These are phyloP conservation scores for Sporisorium reilianum DNA, from an alignment of 1,284 basidiomycete species.

Conservation along the genomic window DNA sequence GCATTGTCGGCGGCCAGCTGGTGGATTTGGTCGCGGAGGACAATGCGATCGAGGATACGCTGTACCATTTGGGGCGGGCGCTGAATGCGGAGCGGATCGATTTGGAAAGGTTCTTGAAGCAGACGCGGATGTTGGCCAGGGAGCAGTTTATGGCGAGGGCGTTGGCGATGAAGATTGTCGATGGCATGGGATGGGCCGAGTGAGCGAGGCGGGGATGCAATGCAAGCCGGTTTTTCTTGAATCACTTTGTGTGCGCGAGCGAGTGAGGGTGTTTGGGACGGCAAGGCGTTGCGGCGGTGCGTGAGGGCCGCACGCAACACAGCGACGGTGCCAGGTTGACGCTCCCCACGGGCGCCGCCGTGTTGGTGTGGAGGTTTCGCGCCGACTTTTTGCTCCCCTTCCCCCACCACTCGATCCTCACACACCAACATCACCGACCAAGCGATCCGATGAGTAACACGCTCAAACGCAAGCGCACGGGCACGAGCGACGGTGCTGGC, in stretches of 20 bases:
- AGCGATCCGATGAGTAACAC: slow-evolving; percentile 9
- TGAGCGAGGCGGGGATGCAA: not conserved
- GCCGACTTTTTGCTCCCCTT: not conserved
- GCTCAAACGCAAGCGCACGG: slow-evolving; percentile 25
- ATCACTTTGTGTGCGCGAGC: too few relatives aligned
- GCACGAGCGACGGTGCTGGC: not conserved
- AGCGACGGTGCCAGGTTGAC: too few relatives aligned
- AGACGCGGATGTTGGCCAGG: slow-evolving; percentile 62
- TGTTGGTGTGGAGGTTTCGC: slow-evolving; percentile 36
- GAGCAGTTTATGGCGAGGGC: slow-evolving; percentile 68
- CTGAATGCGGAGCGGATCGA: slow-evolving; percentile 79
- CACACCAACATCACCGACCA: not conserved
- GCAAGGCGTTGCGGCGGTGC: too few relatives aligned
- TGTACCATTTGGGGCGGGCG: slow-evolving; percentile 94
- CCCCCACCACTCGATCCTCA: not conserved
- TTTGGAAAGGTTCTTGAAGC: slow-evolving; percentile 65
- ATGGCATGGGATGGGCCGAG: slow-evolving; percentile 57
- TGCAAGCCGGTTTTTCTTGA: too few relatives aligned
- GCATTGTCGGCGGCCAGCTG: slow-evolving; percentile 71
- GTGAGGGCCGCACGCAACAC: too few relatives aligned
- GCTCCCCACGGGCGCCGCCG: not conserved
- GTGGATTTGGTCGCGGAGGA: slow-evolving; percentile 97
- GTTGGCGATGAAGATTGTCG: slow-evolving; percentile 60
- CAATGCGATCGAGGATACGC: slow-evolving; percentile 96
- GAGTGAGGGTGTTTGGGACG: not conserved